These are phyloP conservation scores for Aureobasidium uvarum DNA, from an alignment of 2,329 filamentous ascomycete species.

Conservation along the genomic window DNA sequence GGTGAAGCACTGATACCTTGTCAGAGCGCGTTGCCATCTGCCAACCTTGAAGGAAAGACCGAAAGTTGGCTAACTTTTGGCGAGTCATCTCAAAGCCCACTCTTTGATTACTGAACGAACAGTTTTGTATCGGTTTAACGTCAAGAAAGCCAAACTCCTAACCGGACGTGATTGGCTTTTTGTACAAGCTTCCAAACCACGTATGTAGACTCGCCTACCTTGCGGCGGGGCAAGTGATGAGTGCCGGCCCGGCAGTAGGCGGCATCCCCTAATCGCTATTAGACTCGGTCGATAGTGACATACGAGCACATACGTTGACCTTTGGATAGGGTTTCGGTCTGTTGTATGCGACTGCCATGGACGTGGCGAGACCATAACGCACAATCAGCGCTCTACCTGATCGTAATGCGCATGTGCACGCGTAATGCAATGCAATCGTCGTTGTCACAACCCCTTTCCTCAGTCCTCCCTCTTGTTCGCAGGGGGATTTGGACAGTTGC, in stretches of 20 bases:
- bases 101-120: slow-evolving; percentile 19
- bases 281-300: not conserved
- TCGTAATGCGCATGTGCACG: not conserved
- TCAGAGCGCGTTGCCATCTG: not conserved
- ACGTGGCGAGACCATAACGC: slow-evolving; percentile 3
- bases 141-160: slow-evolving; percentile 10
- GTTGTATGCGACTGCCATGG: not conserved
- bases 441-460: not conserved
- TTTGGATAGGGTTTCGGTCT: slow-evolving; percentile 5
- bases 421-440: not conserved
- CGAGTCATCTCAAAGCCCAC: slow-evolving; percentile 18
- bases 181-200: slow-evolving; percentile 1
- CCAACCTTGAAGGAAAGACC: not conserved
- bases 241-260: not conserved
- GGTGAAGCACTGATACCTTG: slow-evolving; percentile 4
- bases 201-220: not conserved
- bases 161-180: not conserved
- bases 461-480: not conserved
- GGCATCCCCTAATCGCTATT: not conserved
- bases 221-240: not conserved
- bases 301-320: not conserved
- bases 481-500: not conserved
- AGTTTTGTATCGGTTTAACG: slow-evolving; percentile 16
- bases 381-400: not conserved
- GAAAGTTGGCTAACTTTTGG: slow-evolving; percentile 10